Base-by-base conservation (phyloP, 2,329 filamentous ascomycete species). In the Phyllosticta citribraziliensis region DNA sequence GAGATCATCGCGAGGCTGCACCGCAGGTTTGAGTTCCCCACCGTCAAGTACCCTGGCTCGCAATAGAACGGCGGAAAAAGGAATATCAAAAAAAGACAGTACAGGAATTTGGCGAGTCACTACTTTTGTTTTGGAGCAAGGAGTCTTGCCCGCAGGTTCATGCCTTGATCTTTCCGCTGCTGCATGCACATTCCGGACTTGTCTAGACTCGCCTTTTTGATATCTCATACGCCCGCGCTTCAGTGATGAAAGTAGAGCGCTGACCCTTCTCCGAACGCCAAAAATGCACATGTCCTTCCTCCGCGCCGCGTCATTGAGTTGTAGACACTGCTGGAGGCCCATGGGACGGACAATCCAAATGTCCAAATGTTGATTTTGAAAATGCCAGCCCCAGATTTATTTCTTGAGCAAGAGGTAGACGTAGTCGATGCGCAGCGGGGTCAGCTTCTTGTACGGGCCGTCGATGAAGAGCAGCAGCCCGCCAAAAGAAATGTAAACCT, bases 341-440 rank as follows among this genome's bases (percentile, higher is more conserved):
- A 20, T 24, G 2, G 5, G n/a, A n/a, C 19, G n/a, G 27, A 14
- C 35, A n/a, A 30, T 55, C 25, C 19, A 52, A 52, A 27, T 14
- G n/a, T n/a, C 19, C 6, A 22, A 27, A 22, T 47, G 22, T 27
- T 50, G 67, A 63, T 30, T 35, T 22, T 20, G 20, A 20, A 1
- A 27, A 47, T 22, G 54, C 40, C n/a, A n/a, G 6, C 33, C 47
- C 4, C 14, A 25, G 47, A 2, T 57, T 71, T 73, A 93, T 85
- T 95, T 96, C 85, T 97, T 99, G 68, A 96, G 80, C 63, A 97
- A 82, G 64, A 99, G 83, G 73, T 99, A 99, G 65, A 95, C 86
- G 72, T 96, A 88, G 74, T 99, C 94, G 70, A 97, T 93, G 69
- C 91, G 85, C 70, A 99, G 78, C 27, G 91, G 88, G 35, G 89